These are phyloP conservation scores for Quercus tomentella DNA, from an alignment of 331 rosid species.

Conservation along the genomic window DNA sequence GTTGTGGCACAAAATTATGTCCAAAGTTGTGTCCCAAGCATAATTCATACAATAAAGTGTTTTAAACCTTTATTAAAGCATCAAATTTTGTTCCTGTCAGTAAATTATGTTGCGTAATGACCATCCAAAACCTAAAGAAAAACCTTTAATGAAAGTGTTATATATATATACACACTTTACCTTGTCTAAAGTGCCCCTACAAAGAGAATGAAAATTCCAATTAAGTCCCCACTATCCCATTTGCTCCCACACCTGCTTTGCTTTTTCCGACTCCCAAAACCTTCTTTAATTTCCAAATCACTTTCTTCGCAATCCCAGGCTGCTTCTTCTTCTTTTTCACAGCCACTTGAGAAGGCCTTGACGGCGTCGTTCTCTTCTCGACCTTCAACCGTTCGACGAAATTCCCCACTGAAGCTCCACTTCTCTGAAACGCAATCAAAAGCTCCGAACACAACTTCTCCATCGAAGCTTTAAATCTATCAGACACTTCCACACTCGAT, in stretches of 20 bases:
- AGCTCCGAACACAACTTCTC: slow-evolving; percentile 22
- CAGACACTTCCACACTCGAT: background rate
- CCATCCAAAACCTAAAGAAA: background rate
- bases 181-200: background rate
- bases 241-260: background rate
- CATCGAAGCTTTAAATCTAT: slow-evolving; percentile 16
- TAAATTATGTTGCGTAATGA: no score
- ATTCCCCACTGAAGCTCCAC: slow-evolving; percentile 20
- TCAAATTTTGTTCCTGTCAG: no score
- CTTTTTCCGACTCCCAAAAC: slow-evolving; percentile 11
- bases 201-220: background rate
- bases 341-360: background rate
- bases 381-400: slow-evolving; percentile 5
- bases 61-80: no score
- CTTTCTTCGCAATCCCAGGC: slow-evolving; percentile 11
- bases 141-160: background rate
- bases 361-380: background rate
- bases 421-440: slow-evolving; percentile 2
- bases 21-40: fast-evolving
- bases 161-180: no score
- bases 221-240: background rate
- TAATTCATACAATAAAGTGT: no score
- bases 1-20: fast-evolving
- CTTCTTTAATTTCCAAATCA: slow-evolving; percentile 2
- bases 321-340: background rate